Percentiles rank a stretch among this genome's conserved stretches.
phyloP scores from a whole-genome alignment of 1,284 basidiomycete genomes.

The Phellinidium pouzarii region DNA sequence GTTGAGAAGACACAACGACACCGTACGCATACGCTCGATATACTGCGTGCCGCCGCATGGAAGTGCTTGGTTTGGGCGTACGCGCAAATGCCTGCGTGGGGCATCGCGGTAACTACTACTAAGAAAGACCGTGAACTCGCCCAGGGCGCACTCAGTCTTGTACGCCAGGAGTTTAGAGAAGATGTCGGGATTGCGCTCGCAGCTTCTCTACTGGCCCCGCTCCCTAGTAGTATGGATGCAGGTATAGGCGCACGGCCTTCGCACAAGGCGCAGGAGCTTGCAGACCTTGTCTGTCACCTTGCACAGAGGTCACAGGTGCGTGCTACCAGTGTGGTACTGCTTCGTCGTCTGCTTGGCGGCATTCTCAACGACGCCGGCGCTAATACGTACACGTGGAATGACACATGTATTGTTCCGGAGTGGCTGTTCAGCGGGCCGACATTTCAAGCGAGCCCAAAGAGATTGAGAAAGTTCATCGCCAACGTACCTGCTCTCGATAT shows the following conservation, averaged over 20 bases:
- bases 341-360: slow-evolving; percentile 7
- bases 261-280: neutral
- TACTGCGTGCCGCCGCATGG: slow-evolving; percentile 7
- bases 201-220: neutral
- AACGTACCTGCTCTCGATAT: neutral
- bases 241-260: neutral
- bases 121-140: neutral
- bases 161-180: slow-evolving; percentile 9
- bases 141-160: neutral
- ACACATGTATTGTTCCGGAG: neutral
- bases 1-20: slow-evolving; percentile 5
- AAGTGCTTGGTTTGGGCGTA: slow-evolving; percentile 13
- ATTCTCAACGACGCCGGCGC: neutral
- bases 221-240: too few relatives aligned
- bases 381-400: slow-evolving; percentile 3
- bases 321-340: neutral
- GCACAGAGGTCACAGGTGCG: neutral
- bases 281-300: neutral
- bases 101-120: neutral
- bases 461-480: neutral
- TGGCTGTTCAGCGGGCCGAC: slow-evolving; percentile 11
- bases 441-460: neutral
- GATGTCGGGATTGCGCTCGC: slow-evolving; percentile 7
- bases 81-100: slow-evolving; percentile 3
- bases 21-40: neutral